phyloP scores from a whole-genome alignment of 805 yeast species.

The Vanderwaltozyma polyspora region DNA sequence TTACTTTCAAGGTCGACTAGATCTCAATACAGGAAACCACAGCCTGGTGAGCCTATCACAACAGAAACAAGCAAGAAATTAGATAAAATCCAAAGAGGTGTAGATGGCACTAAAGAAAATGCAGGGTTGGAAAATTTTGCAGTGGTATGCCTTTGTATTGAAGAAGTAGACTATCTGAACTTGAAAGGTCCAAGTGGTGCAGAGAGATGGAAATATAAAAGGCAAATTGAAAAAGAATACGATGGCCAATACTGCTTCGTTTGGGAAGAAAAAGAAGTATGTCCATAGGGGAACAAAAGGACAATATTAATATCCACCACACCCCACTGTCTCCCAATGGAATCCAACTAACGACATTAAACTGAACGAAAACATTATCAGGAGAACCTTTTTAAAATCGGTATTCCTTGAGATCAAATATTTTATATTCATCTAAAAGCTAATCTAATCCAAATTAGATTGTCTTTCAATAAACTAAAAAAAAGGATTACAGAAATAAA shows the following conservation, averaged over 20 bases:
- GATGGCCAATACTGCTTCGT: conserved; percentile 44
- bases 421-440: too few relatives aligned
- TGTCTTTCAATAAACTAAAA: too few relatives aligned
- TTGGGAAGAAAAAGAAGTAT: conserved; percentile 71
- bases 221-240: conserved; percentile 32
- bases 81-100: conserved; percentile 70
- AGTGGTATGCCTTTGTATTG: conserved; percentile 56
- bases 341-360: too few relatives aligned
- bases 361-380: too few relatives aligned
- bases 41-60: conserved; percentile 52
- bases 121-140: conserved; percentile 56
- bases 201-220: conserved; percentile 18
- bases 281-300: too few relatives aligned
- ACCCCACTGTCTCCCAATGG: too few relatives aligned
- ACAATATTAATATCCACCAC: too few relatives aligned
- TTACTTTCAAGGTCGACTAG: conserved; percentile 46
- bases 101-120: conserved; percentile 63
- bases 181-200: conserved; percentile 37
- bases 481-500: too few relatives aligned
- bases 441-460: too few relatives aligned
- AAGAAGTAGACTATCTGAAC: conserved; percentile 59
- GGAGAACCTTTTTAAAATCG: too few relatives aligned
- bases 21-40: conserved; percentile 60
- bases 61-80: conserved; percentile 43
- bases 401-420: too few relatives aligned